phyloP scores from a whole-genome alignment of 805 yeast species.

The Lipomyces japonicus region DNA sequence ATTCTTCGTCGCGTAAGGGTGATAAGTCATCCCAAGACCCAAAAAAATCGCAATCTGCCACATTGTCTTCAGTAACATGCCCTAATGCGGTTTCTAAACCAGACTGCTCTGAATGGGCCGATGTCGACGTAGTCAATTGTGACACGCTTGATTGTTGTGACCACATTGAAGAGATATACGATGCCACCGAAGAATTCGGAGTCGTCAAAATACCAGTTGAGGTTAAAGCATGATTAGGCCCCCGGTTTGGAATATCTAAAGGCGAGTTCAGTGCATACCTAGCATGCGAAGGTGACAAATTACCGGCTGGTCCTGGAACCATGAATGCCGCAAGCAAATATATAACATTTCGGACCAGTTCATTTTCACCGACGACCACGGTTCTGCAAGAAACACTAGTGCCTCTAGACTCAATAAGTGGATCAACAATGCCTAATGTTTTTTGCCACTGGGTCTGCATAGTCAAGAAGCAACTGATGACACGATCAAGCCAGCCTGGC shows the following conservation, averaged over 20 bases:
- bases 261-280: background rate
- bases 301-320: background rate
- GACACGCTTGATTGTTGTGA: background rate
- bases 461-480: background rate
- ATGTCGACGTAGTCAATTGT: background rate
- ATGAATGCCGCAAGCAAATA: slow-evolving; percentile 5
- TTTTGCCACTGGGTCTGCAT: background rate
- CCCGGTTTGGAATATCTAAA: background rate
- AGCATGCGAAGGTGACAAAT: background rate
- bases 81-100: background rate
- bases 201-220: background rate
- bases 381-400: background rate
- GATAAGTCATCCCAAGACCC: slow-evolving; percentile 6
- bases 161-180: slow-evolving; percentile 5
- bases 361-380: background rate
- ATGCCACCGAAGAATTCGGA: slow-evolving; percentile 1
- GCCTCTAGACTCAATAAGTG: background rate
- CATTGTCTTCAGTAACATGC: background rate
- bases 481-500: background rate
- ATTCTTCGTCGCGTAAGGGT: too few species aligned
- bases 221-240: background rate
- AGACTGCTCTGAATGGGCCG: background rate
- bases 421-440: background rate
- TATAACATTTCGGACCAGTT: background rate
- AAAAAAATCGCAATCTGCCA: slow-evolving; percentile 2